A percentile compares a stretch with the other conserved stretches of the same genome.
Evolutionary conservation across 306 rosid genomes (phyloP).

Genomic region (Erythrophleum fordii): DNA sequence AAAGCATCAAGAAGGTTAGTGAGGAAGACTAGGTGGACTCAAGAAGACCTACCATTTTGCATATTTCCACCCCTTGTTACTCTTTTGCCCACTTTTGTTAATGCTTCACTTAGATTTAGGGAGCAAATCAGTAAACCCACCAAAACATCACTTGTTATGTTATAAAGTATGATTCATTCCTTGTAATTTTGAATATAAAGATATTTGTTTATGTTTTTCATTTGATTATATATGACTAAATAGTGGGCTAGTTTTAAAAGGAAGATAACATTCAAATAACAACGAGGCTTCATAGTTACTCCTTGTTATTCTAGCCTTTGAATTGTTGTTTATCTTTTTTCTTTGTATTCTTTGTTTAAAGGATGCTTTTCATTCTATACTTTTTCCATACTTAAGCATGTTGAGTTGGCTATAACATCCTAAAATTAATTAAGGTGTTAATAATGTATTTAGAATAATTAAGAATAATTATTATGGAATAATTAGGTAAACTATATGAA

Average conservation of each 20-base stretch:
- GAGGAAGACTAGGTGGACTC: not conserved
- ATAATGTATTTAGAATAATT: too few relatives aligned
- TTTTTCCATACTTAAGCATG: slow-evolving; percentile 3
- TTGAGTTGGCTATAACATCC: not conserved
- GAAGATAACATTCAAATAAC: not conserved
- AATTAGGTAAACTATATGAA: too few relatives aligned
- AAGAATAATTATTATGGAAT: too few relatives aligned
- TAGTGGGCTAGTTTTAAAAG: too few relatives aligned
- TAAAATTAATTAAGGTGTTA: too few relatives aligned
- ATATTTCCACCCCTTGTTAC: not conserved
- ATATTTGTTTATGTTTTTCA: too few relatives aligned
- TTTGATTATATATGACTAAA: too few relatives aligned
- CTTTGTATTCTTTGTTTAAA: slow-evolving; percentile 19
- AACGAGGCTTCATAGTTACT: not conserved
- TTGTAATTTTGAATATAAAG: too few relatives aligned
- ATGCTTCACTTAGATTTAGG: not conserved
- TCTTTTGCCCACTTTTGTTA: not conserved
- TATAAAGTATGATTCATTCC: too few relatives aligned
- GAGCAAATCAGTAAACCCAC: not conserved
- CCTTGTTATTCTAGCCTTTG: slow-evolving; percentile 24
- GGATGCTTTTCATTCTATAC: slow-evolving; percentile 33
- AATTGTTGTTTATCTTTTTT: slow-evolving; percentile 25
- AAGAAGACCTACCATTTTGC: not conserved
- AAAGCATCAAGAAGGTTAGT: too few relatives aligned
- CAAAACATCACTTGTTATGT: not conserved